Evolutionary conservation across 352 stramenopile species (phyloP).

Genomic region (Phytophthora pisi): DNA sequence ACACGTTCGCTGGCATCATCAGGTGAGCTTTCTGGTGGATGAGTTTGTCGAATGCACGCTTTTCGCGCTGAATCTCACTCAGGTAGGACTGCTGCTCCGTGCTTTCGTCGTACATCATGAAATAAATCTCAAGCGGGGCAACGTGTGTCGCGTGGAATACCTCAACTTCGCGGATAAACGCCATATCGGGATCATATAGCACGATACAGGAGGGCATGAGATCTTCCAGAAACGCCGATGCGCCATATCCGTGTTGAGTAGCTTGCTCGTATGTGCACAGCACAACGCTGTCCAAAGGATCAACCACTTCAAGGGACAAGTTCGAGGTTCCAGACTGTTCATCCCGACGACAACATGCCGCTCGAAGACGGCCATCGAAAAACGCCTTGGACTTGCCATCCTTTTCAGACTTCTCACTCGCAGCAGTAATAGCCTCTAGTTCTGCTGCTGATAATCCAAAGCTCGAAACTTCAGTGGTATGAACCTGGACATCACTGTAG

Average conservation of each 20-base stretch:
- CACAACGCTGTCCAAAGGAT: constrained; percentile 59
- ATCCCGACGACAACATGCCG: constrained; percentile 7
- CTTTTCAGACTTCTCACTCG: constrained; percentile 29
- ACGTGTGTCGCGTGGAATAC: constrained; percentile 85
- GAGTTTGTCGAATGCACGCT: constrained; percentile 95
- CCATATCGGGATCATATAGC: constrained; percentile 95
- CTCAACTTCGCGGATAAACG: constrained; percentile 95
- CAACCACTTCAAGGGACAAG: constrained; percentile 57
- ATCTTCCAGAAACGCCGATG: constrained; percentile 87
- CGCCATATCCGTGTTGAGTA: constrained; percentile 57
- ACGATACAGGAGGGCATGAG: constrained; percentile 92
- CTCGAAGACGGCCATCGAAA: constrained; percentile 22
- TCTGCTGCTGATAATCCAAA: constrained; percentile 79
- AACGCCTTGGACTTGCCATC: constrained; percentile 33
- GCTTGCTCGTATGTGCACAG: constrained; percentile 86
- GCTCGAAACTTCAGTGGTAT: constrained; percentile 60
- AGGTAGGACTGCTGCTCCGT: constrained; percentile 96
- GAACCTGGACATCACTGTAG: constrained; percentile 33
- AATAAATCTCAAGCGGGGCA: constrained; percentile 90
- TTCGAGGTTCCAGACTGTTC: constrained; percentile 33
- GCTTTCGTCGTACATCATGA: constrained; percentile 96
- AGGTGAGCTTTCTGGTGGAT: constrained; percentile 96
- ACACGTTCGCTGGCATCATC: constrained; percentile 89
- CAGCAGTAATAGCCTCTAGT: constrained; percentile 52
- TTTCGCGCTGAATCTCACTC: constrained; percentile 94